These are phyloP conservation scores for Phascolomyces articulosus DNA, from an alignment of 371 early-diverging fungal species.

Conservation along the genomic window DNA sequence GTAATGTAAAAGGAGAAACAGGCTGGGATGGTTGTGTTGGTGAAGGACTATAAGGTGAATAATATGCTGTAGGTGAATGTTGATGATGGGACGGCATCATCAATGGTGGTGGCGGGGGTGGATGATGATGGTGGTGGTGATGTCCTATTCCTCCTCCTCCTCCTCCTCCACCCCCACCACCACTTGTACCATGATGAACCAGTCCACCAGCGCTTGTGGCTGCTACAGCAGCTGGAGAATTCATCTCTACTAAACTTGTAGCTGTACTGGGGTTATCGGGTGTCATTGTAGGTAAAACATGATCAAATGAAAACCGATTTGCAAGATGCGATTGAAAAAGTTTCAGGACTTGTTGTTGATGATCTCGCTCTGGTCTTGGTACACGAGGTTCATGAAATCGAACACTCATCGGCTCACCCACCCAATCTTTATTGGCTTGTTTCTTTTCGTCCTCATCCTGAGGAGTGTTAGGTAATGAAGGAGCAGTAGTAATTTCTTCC, in stretches of 20 bases:
- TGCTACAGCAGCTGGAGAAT: neutral
- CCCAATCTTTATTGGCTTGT: slow-evolving; percentile 6
- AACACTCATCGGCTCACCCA: neutral
- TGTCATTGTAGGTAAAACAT: neutral
- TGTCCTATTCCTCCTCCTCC: neutral
- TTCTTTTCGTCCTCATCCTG: neutral
- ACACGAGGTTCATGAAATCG: slow-evolving; percentile 9
- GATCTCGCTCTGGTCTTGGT: slow-evolving; percentile 1
- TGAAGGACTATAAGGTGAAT: slow-evolving; percentile 5
- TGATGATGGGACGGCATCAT: neutral
- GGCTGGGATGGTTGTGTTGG: slow-evolving; percentile 13
- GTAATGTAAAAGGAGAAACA: slow-evolving; percentile 9
- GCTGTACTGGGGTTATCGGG: neutral
- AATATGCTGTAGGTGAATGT: neutral
- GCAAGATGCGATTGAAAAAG: neutral
- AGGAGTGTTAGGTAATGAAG: no score
- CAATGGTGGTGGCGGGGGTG: slow-evolving; percentile 5
- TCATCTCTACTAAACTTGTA: neutral
- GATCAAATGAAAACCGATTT: neutral
- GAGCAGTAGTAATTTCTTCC: no score
- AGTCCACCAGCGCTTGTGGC: neutral
- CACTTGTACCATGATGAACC: neutral
- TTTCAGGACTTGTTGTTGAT: neutral
- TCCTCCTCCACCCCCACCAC: neutral
- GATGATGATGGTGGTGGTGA: neutral